Evolutionary conservation across 148 eudicot species (phyloP).

Genomic region (Rhododendron griersonianum): DNA sequence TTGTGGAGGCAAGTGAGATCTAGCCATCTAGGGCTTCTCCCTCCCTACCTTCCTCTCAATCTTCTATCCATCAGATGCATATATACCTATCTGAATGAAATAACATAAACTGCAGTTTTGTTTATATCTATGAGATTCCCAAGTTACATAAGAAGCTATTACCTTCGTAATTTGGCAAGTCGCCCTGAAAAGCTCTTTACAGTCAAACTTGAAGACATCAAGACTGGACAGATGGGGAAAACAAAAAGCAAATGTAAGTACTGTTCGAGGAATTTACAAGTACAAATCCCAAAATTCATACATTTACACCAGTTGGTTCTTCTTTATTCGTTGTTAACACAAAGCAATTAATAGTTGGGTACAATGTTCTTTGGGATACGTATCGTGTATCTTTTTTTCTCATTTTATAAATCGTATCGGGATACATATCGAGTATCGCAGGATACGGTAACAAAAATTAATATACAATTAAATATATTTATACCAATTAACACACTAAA

Average conservation of each 20-base stretch:
- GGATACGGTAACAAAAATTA: no score
- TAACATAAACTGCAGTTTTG: not conserved
- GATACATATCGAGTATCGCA: no score
- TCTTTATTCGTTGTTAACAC: not conserved
- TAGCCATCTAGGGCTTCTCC: not conserved
- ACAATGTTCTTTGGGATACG: no score
- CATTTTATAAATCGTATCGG: no score
- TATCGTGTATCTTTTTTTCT: no score
- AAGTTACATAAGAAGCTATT: not conserved
- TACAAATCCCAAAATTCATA: not conserved
- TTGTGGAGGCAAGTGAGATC: no score
- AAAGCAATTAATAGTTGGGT: not conserved
- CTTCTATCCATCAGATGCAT: not conserved
- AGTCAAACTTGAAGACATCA: not conserved
- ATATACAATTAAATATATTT: no score
- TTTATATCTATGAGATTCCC: not conserved
- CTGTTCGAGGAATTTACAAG: not conserved
- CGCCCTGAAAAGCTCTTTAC: constrained; percentile 1
- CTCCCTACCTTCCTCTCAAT: not conserved
- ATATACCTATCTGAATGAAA: not conserved
- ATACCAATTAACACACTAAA: no score
- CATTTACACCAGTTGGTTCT: not conserved
- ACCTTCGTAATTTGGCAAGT: not conserved
- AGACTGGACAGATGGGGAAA: not conserved
- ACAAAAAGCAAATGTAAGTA: not conserved